Conservation (phyloP, 2,329 filamentous ascomycete genomes). For the Aspergillus calidoustus region DNA sequence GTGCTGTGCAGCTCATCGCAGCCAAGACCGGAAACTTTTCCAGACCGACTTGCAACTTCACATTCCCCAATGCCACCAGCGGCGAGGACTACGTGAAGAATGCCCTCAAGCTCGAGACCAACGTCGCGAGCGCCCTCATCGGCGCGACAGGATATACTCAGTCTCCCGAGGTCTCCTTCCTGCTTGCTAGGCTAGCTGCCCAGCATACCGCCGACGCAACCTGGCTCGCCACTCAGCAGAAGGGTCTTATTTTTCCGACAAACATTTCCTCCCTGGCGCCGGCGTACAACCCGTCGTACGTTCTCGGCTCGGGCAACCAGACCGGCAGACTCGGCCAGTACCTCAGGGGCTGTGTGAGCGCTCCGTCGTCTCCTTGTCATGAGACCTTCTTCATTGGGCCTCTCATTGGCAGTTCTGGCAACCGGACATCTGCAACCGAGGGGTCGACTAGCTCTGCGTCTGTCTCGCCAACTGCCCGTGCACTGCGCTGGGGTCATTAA, state of each 20-base stretch:
- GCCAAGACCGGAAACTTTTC: slow-evolving; percentile 23
- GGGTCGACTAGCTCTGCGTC: background rate
- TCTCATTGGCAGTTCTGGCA: slow-evolving; percentile 27
- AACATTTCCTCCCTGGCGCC: slow-evolving; percentile 29
- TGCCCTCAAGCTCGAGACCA: slow-evolving; percentile 29
- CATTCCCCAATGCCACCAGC: slow-evolving; percentile 22
- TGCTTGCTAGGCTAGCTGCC: slow-evolving; percentile 34
- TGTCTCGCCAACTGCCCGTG: background rate
- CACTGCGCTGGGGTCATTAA: background rate
- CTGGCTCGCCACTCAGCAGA: slow-evolving; percentile 27
- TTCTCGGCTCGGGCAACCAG: slow-evolving; percentile 26
- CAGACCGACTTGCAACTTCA: slow-evolving; percentile 29
- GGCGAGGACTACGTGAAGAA: slow-evolving; percentile 25
- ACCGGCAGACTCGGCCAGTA: slow-evolving; percentile 31
- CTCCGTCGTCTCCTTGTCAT: slow-evolving; percentile 29
- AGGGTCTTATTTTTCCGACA: slow-evolving; percentile 22
- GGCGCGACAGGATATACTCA: slow-evolving; percentile 34
- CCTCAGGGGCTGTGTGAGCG: slow-evolving; percentile 28
- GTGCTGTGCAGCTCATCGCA: slow-evolving; percentile 30
- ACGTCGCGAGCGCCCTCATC: slow-evolving; percentile 31
- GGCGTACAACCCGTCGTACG: slow-evolving; percentile 30
- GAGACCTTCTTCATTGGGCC: slow-evolving; percentile 29
- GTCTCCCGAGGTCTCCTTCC: slow-evolving; percentile 36
- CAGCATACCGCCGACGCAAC: slow-evolving; percentile 30
- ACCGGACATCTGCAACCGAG: slow-evolving; percentile 13